Base-by-base conservation (phyloP, 2,329 filamentous ascomycete species). In the Zasmidium cellare region DNA sequence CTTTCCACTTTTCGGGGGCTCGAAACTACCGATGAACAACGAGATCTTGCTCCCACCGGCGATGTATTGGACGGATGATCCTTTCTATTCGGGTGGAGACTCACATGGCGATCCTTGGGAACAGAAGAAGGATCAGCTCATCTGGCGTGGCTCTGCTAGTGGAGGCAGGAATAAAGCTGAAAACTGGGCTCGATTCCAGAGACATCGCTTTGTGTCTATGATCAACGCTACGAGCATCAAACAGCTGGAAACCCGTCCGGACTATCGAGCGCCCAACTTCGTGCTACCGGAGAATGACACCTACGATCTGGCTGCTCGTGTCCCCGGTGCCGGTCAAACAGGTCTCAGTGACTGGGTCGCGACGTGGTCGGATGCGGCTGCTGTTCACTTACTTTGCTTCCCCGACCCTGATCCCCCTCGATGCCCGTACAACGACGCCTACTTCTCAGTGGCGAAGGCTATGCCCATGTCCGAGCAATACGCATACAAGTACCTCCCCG, bases 171-270 rank as follows among this genome's bases (percentile, higher is more conserved):
- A 80, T 62, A 73, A 68, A 20, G 67, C 68, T 23, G 71, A 80
- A 24, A 91, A 86, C 65, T 92, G 89, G 89, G 82, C 79, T 11
- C 82, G 85, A 0, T 91, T 91, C 67, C 88, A 92, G 62, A 84
- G 89, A 2, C 89, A 91, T 68, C 86, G 89, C 1, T 90, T 92
- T 68, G 82, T 91, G 1, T 79, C 85, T 47, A 88, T 91, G 85
- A 82, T 87, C 67, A 91, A 92, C 65, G 82, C 78, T 11, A 88
- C 86, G 7, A 80, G 79, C 56, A 77, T 89, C 3, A 67, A 68
- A 5, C 68, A 72, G 6, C 82, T 82, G 2, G 82, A 87, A 63
- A 66, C 73, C 16, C 70, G 71, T 55, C 63, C 65, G 50, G 71
- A 65, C 20, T 61, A 58, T 7, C 56, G 63, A 46, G 71, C 73